Evolutionary conservation across 2,329 filamentous ascomycete genomes (phyloP).

Genomic region (Botrytis fragariae): DNA sequence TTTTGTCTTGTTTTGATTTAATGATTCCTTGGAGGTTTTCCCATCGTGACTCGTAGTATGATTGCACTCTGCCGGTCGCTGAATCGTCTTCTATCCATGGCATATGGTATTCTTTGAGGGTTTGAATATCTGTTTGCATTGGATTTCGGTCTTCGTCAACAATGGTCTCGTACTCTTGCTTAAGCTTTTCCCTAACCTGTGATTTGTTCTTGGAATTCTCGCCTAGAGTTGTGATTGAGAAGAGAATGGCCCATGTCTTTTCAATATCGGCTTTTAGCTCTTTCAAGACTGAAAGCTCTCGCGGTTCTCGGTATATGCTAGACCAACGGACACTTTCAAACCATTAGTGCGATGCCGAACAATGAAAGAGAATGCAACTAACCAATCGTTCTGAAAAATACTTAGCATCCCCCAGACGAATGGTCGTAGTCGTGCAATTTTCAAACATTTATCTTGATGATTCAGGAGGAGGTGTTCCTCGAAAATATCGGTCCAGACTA

Average conservation of each 20-base stretch:
- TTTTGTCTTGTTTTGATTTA: background rate
- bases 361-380: background rate
- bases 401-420: background rate
- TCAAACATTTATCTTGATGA: background rate
- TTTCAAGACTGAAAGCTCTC: background rate
- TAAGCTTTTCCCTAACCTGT: background rate
- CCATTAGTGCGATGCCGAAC: background rate
- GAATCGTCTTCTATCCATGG: slow-evolving; percentile 6
- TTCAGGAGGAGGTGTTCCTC: slow-evolving; percentile 1
- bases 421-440: background rate
- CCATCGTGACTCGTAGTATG: background rate
- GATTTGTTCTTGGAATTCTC: background rate
- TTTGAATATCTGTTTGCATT: background rate
- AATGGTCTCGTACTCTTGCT: background rate
- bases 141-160: background rate
- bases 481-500: slow-evolving; percentile 1
- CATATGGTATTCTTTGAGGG: slow-evolving; percentile 2
- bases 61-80: background rate
- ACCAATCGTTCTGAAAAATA: background rate
- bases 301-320: background rate
- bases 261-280: slow-evolving; percentile 1
- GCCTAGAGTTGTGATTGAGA: background rate
- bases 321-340: background rate
- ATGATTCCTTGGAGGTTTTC: background rate
- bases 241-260: background rate